phyloP scores from a whole-genome alignment of 371 early-diverging fungal species.

The Mycotypha africana region DNA sequence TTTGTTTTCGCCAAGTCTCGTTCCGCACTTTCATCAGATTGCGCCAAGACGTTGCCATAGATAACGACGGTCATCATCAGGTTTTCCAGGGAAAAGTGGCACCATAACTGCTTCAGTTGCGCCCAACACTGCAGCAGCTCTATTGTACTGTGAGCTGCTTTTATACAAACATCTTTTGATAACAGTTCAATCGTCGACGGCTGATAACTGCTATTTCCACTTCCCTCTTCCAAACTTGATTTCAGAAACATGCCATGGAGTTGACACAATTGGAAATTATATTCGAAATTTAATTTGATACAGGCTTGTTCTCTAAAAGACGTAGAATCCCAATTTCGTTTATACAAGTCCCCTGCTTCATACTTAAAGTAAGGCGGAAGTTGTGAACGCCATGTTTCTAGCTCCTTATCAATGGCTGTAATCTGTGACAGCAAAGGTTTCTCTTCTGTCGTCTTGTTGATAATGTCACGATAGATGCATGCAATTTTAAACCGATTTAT shows the following conservation, averaged over 20 bases:
- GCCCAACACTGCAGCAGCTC: constrained; percentile 38
- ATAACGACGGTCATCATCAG: constrained; percentile 32
- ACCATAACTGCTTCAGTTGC: constrained; percentile 37
- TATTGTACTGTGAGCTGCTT: constrained; percentile 29
- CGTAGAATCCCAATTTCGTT: constrained; percentile 19
- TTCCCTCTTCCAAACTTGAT: constrained; percentile 4
- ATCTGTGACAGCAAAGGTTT: constrained; percentile 33
- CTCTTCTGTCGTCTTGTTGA: constrained; percentile 22
- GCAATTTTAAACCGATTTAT: constrained; percentile 35
- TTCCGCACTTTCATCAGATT: constrained; percentile 10
- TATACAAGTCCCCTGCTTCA: constrained; percentile 14
- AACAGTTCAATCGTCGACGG: constrained; percentile 23
- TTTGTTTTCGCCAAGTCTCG: constrained; percentile 15
- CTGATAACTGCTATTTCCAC: constrained; percentile 1
- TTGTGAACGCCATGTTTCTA: constrained; percentile 30
- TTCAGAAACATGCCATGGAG: constrained; percentile 30
- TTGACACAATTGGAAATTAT: constrained; percentile 43
- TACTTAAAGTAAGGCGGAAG: constrained; percentile 34
- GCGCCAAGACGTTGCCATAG: constrained; percentile 18
- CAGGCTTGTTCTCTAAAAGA: constrained; percentile 46
- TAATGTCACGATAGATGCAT: constrained; percentile 35
- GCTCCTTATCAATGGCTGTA: constrained; percentile 33
- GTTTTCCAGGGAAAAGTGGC: constrained; percentile 45
- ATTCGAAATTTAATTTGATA: constrained; percentile 44
- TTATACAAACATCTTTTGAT: constrained; percentile 24